Conservation (phyloP, 2,329 filamentous ascomycete species). For the Immersiporthe knoxdaviesiana region DNA sequence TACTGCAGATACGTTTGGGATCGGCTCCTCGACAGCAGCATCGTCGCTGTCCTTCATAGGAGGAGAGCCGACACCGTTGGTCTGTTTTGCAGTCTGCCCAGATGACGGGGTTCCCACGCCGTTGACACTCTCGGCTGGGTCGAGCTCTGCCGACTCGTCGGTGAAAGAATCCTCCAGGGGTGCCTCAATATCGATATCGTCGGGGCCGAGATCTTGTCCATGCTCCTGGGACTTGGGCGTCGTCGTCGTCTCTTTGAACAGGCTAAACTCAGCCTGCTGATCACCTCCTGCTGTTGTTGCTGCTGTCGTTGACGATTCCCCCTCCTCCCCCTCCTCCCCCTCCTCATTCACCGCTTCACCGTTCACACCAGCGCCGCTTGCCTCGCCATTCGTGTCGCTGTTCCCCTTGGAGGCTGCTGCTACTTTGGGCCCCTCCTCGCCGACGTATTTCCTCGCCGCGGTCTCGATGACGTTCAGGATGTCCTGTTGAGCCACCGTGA, state of each 20-base stretch:
- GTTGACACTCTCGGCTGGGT: conserved; percentile 26
- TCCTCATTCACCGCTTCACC: conserved; percentile 11
- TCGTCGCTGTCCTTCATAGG: conserved; percentile 1
- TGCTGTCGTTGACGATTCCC: neutral
- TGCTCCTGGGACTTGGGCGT: conserved; percentile 32
- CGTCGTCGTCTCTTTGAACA: conserved; percentile 32
- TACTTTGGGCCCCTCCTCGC: conserved; percentile 40
- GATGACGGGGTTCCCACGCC: conserved; percentile 25
- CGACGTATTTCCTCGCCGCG: conserved; percentile 56
- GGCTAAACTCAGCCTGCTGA: conserved; percentile 25
- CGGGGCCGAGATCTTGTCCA: conserved; percentile 42
- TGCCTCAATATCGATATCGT: conserved; percentile 56
- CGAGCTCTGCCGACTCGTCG: conserved; percentile 25
- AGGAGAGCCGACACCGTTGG: conserved; percentile 16
- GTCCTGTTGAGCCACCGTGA: conserved; percentile 46
- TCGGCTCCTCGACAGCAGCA: neutral
- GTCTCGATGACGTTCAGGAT: conserved; percentile 54
- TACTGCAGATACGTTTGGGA: conserved; percentile 29
- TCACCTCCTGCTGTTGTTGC: neutral
- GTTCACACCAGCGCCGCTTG: conserved; percentile 16
- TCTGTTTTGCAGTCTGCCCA: conserved; percentile 22
- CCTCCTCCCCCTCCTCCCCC: too few species aligned
- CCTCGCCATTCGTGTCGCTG: conserved; percentile 23
- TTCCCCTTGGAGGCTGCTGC: conserved; percentile 24
- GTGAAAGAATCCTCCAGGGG: conserved; percentile 36